Evolutionary conservation across 305 asterid genomes (phyloP), one percentile per base, ranked within the genome.

Genomic region (Ajuga reptans): DNA sequence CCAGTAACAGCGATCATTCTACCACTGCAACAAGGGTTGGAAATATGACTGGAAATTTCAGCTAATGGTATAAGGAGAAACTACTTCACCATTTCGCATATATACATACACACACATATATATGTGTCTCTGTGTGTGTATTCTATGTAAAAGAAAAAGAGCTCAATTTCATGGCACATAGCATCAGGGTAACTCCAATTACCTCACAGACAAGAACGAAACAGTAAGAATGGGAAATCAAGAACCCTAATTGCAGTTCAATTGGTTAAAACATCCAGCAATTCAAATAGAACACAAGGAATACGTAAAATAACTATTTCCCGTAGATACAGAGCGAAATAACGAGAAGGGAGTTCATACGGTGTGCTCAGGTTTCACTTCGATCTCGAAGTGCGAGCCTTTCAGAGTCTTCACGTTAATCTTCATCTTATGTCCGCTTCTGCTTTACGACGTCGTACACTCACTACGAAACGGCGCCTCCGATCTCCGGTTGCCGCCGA

Each of bases 361-460:
- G 31, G 81, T 69, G 75, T 88, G 92, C 71, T 75, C 84, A 0
- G 90, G 89, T 65, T 84, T 82, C 64, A 86, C 95, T 79, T 84
- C 87, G 81, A 88, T 82, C 80, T 84, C 81, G 72, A 88, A 88
- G 79, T 84, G 87, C 15, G 89, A 66, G 66, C 90, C 95, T 64
- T 86, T 88, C 68, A 88, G 72, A 78, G 90, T 88, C 80, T 88
- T 86, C 27, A 88, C 90, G 8, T 80, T 83, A 80, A 88, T 78
- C 89, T 84, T 81, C 92, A 88, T 88, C 68, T 52, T 64, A 53
- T 42, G 14, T 4, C 59, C 29, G 11, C 29, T 53, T 68, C 8
- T 3, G 31, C 31, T 54, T 16, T 7, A 33, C 31, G 34, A 50
- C 46, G 69, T 36, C 64, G 54, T 36, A 12, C n/a, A 45, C 24